These are phyloP conservation scores for Brassica nigra DNA, from an alignment of 345 rosid genomes.

Conservation along the genomic window DNA sequence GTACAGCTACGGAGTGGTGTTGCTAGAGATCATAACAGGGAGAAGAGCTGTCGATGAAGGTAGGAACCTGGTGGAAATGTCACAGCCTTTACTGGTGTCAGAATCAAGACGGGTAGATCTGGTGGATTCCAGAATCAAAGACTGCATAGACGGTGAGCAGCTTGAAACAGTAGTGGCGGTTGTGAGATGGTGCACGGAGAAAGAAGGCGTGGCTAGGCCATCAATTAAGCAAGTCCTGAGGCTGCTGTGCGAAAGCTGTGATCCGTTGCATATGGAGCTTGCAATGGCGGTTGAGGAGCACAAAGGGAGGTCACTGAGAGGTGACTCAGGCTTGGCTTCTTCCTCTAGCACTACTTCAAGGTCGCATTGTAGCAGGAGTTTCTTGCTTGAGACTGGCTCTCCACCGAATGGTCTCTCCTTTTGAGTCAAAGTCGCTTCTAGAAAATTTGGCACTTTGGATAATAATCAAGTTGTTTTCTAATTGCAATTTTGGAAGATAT, in stretches of 20 bases:
- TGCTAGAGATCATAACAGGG: constrained; percentile 78
- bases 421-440: constrained; percentile 14
- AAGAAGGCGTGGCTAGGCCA: constrained; percentile 78
- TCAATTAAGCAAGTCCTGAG: constrained; percentile 85
- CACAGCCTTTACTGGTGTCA: constrained; percentile 55
- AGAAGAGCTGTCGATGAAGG: constrained; percentile 79
- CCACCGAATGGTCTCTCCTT: constrained; percentile 42
- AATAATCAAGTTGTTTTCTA: constrained; percentile 13
- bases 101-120: constrained; percentile 60
- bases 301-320: constrained; percentile 58
- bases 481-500: constrained; percentile 21
- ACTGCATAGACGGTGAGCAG: constrained; percentile 71
- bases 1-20: constrained; percentile 91
- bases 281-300: constrained; percentile 63
- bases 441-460: background rate
- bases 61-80: constrained; percentile 75
- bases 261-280: constrained; percentile 73
- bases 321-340: constrained; percentile 67
- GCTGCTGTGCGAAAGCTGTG: constrained; percentile 80
- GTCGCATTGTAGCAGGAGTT: constrained; percentile 87
- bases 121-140: constrained; percentile 65
- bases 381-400: constrained; percentile 80
- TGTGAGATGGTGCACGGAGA: constrained; percentile 91
- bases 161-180: constrained; percentile 62
- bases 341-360: constrained; percentile 93